Evolutionary conservation across 139 green algal genomes (phyloP), one percentile per base, ranked within the genome.

Genomic region (Bryopsis sp.): DNA sequence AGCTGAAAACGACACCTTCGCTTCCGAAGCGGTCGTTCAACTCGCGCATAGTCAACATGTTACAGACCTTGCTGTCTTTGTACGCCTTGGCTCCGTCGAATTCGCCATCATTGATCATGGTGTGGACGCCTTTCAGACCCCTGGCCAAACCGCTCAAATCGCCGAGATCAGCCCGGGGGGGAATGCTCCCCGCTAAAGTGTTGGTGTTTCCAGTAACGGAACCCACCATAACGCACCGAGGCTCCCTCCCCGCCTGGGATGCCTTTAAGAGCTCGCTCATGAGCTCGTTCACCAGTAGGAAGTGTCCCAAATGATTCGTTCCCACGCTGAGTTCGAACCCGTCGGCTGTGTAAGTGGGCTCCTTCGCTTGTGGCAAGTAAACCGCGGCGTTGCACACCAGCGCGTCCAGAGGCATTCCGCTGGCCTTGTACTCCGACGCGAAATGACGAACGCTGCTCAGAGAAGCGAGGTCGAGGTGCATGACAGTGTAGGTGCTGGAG

Each of bases 151-250:
- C 92, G 1, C 60, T 69, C 47, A 97, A 78, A 75, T 95, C 83
- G 31, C 92, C 92, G 69, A 97, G 77, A 81, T 95, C 85, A 6
- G 92, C 92, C 75, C 92, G 88, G 71, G 92, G 92, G 0, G 89
- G 89, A 34, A 97, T 85, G 69, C 95, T 95, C 74, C 89, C 89
- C 1, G 82, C 92, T 68, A 97, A 72, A 2, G 92, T 96, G 86
- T 96, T 97, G 66, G 85, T 93, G 89, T 97, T 97, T 71, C 89
- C 91, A 24, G 92, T 97, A 80, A 97, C 91, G 67, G 87, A 95
- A 39, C 90, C 90, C 28, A 97, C 89, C 48, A 97, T 97, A 76
- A 96, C 76, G 62, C 88, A 73, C n/a, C n/a, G n/a, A n/a, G n/a
- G n/a, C n/a, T n/a, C n/a, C n/a, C n/a, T n/a, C n/a, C n/a, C n/a